Evolutionary conservation across 1,284 basidiomycete species (phyloP), one percentile per base, ranked within the genome.

Genomic region (Melanopsichium pennsylvanicum): DNA sequence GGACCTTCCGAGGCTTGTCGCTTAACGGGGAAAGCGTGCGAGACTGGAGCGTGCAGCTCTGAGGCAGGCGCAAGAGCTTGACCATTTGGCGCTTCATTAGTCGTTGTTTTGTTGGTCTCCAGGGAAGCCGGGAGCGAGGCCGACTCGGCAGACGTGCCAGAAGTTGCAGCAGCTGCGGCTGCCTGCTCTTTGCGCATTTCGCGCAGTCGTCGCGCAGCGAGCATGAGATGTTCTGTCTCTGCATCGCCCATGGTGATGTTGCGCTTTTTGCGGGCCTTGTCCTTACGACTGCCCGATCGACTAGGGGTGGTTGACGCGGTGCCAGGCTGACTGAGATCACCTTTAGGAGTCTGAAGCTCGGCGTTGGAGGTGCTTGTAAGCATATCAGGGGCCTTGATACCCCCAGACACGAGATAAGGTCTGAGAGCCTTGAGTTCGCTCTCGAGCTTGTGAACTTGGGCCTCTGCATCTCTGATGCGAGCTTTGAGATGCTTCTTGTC

Each of bases 181-280:
- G 47, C 66, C 22, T 61, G 48, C 36, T 70, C 58, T 27, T 68
- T 71, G 15, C 72, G 70, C 42, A 75, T 32, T 37, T 75, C 72
- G 33, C 75, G 74, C 40, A 78, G 43, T 26, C 77, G 69, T 25
- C 78, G 59, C n/a, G 81, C 81, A 3, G 82, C 82, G 9, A 81
- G 74, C 32, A 83, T 70, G 13, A 83, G 74, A 34, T 82, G 81
- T 51, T 83, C 83, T 10, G 82, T 74, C 54, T 82, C 81, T 37
- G 83, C 83, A 62, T 83, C 83, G 26, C 82, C 83, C 79, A 83
- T 81, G 16, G 69, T 67, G 25, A 70, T 66, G 16, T 60, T 64
- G 26, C 74, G 64, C 43, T 67, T 71, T 41, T 60, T 59, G 22
- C 60, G 40, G 21, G 47, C 63, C 55, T 69, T 70, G 29, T 67